Evolutionary conservation across 495 filamentous ascomycete genomes (phyloP).

Genomic region (Paragyromitra xinjiangensis): DNA sequence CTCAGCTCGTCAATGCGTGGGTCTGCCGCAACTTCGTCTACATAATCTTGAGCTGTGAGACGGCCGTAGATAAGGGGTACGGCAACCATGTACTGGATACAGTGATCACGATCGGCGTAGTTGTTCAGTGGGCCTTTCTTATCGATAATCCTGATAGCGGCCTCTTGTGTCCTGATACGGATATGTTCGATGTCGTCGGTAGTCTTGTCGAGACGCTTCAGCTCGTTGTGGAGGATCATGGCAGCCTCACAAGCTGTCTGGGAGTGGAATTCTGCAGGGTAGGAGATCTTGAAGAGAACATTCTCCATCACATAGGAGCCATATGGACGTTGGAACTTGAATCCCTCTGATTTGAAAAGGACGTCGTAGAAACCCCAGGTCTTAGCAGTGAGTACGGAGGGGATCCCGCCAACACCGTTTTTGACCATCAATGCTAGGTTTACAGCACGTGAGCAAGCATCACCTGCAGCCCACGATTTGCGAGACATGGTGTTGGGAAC

Average conservation of each 20-base stretch:
- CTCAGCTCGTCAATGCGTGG: slow-evolving; percentile 87
- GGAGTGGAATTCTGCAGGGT: slow-evolving; percentile 93
- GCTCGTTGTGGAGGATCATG: slow-evolving; percentile 81
- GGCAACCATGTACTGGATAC: slow-evolving; percentile 98
- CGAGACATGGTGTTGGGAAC: slow-evolving; percentile 98
- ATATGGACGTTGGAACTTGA: slow-evolving; percentile 93
- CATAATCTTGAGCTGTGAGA: slow-evolving; percentile 89
- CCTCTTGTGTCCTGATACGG: slow-evolving; percentile 95
- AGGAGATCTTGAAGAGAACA: slow-evolving; percentile 97
- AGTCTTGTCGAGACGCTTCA: slow-evolving; percentile 85
- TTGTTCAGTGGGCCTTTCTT: slow-evolving; percentile 99
- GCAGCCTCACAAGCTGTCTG: slow-evolving; percentile 97
- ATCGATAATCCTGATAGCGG: slow-evolving; percentile 98
- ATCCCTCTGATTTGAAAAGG: slow-evolving; percentile 92
- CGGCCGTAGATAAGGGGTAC: slow-evolving; percentile 95
- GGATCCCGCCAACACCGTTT: slow-evolving; percentile 79
- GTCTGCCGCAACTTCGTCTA: slow-evolving; percentile 89
- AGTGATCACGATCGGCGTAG: slow-evolving; percentile 98
- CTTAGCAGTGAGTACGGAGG: slow-evolving; percentile 90
- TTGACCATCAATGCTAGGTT: slow-evolving; percentile 94
- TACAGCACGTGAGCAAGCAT: slow-evolving; percentile 95
- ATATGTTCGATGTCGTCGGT: slow-evolving; percentile 93
- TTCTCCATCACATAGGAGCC: slow-evolving; percentile 99
- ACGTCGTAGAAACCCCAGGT: slow-evolving; percentile 99
- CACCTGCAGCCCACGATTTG: slow-evolving; percentile 98